Conservation (phyloP, 495 filamentous ascomycete species). For the Melanomma pulvis-pyrius region DNA sequence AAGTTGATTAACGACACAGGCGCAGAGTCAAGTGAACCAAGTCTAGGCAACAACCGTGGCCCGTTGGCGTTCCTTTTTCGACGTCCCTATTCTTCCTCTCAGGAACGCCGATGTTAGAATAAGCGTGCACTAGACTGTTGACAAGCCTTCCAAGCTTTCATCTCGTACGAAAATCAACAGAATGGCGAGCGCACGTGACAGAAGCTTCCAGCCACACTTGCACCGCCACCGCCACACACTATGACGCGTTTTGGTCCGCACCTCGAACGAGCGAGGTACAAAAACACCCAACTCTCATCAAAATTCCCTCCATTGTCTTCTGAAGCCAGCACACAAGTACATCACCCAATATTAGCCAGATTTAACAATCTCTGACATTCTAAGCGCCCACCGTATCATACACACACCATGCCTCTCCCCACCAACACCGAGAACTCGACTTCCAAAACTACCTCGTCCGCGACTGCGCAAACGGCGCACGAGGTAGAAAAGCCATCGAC, state of each 20-base stretch:
- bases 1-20: too few relatives aligned
- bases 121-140: background rate
- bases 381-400: background rate
- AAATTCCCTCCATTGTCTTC: background rate
- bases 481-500: slow-evolving; percentile 12
- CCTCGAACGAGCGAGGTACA: background rate
- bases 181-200: background rate
- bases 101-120: too few relatives aligned
- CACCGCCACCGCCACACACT: slow-evolving; percentile 20
- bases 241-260: background rate
- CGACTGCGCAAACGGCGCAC: slow-evolving; percentile 12
- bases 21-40: too few relatives aligned
- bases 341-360: background rate
- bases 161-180: background rate
- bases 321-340: background rate
- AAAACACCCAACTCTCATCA: background rate
- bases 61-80: too few relatives aligned
- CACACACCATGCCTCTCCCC: slow-evolving; percentile 19
- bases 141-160: background rate
- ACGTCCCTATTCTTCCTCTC: too few relatives aligned
- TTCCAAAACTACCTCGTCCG: background rate
- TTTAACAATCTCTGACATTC: background rate
- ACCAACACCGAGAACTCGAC: slow-evolving; percentile 11
- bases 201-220: slow-evolving; percentile 17
- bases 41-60: too few relatives aligned